Evolutionary conservation across 2,329 filamentous ascomycete genomes (phyloP).

Genomic region (Hypoxylon sp.): DNA sequence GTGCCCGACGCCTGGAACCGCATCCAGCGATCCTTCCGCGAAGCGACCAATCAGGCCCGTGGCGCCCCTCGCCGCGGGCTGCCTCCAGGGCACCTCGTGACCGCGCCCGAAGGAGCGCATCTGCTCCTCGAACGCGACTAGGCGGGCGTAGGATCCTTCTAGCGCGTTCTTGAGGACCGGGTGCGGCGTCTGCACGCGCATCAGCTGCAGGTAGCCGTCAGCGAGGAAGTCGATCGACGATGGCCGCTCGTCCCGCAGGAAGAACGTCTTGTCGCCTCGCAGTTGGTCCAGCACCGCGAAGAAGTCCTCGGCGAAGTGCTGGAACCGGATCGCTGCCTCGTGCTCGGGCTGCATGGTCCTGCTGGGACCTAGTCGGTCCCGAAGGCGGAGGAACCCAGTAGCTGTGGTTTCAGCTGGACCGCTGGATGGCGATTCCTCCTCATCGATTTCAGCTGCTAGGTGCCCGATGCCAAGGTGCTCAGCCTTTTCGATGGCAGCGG

Average conservation of each 20-base stretch:
- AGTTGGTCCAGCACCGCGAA: constrained; percentile 79
- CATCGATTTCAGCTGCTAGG: constrained; percentile 72
- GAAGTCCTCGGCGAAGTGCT: constrained; percentile 78
- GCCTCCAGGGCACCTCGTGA: constrained; percentile 45
- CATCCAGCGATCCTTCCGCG: constrained; percentile 54
- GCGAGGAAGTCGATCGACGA: constrained; percentile 83
- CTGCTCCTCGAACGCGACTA: constrained; percentile 46
- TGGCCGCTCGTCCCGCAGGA: constrained; percentile 63
- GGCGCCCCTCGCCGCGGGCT: constrained; percentile 38
- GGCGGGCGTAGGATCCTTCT: constrained; percentile 46
- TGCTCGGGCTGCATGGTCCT: constrained; percentile 75
- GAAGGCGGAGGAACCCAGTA: constrained; percentile 56
- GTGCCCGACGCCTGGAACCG: constrained; percentile 53
- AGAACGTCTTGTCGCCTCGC: constrained; percentile 68
- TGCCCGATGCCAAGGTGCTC: constrained; percentile 78
- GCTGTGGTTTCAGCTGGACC: constrained; percentile 54
- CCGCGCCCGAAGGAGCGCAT: constrained; percentile 31
- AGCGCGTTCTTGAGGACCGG: constrained; percentile 59
- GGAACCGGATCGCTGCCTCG: constrained; percentile 80
- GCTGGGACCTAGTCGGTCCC: constrained; percentile 52
- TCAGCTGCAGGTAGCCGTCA: constrained; percentile 83
- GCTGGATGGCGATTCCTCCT: constrained; percentile 53
- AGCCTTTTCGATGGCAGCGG: constrained; percentile 78
- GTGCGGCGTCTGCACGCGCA: constrained; percentile 69
- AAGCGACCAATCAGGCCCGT: constrained; percentile 49